A percentile compares a stretch with the other conserved stretches of the same genome.
phyloP scores from a whole-genome alignment of 345 rosid genomes.

The Angophora floribunda region DNA sequence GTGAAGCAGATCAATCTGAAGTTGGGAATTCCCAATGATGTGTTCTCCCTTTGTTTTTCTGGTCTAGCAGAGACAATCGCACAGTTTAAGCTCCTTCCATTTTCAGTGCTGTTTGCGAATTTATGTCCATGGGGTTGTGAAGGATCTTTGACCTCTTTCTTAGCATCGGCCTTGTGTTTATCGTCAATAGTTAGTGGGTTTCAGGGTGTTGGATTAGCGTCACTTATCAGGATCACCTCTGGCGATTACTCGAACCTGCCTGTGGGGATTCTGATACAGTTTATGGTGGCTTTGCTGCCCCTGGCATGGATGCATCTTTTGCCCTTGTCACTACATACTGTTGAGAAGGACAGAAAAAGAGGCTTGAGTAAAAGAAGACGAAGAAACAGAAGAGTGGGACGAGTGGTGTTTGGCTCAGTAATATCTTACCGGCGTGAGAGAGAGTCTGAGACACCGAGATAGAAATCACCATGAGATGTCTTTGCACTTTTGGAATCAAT shows the following conservation, averaged over 20 bases:
- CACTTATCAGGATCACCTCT: slow-evolving; percentile 52
- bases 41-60: slow-evolving; percentile 56
- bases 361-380: slow-evolving; percentile 40
- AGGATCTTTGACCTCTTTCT: slow-evolving; percentile 84
- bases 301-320: slow-evolving; percentile 43
- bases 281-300: slow-evolving; percentile 59
- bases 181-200: slow-evolving; percentile 74
- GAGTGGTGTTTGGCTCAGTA: slow-evolving; percentile 26
- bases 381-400: slow-evolving; percentile 51
- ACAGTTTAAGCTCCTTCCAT: slow-evolving; percentile 84
- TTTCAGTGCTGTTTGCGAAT: slow-evolving; percentile 47
- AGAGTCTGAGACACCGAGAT: slow-evolving; percentile 36
- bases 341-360: slow-evolving; percentile 38
- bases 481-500: neutral
- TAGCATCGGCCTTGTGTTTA: slow-evolving; percentile 63
- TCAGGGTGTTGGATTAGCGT: slow-evolving; percentile 66
- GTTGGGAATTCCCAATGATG: slow-evolving; percentile 60
- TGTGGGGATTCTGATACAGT: slow-evolving; percentile 52
- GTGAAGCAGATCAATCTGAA: slow-evolving; percentile 57
- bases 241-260: slow-evolving; percentile 53
- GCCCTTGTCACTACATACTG: slow-evolving; percentile 29
- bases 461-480: neutral
- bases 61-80: slow-evolving; percentile 73
- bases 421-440: slow-evolving; percentile 40
- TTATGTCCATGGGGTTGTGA: slow-evolving; percentile 79